phyloP scores from a whole-genome alignment of 495 filamentous ascomycete species.

The Xylaria nigripes region DNA sequence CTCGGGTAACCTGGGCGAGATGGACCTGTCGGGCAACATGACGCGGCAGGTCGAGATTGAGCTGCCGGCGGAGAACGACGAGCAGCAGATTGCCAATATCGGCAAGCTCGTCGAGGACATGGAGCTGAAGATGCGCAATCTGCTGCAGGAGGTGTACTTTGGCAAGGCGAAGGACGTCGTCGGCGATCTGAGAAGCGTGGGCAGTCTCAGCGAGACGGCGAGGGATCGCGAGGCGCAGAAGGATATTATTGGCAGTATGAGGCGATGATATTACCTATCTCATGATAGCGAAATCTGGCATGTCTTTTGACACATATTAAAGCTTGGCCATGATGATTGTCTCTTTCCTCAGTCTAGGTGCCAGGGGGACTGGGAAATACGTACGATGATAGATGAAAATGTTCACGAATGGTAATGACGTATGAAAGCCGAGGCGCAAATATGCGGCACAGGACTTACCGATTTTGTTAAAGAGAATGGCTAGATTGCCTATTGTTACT shows the following conservation, averaged over 20 bases:
- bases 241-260: slow-evolving; percentile 82
- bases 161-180: slow-evolving; percentile 99
- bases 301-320: too few relatives aligned
- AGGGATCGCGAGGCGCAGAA: slow-evolving; percentile 77
- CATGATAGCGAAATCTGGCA: too few relatives aligned
- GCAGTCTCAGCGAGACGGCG: slow-evolving; percentile 74
- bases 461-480: too few relatives aligned
- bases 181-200: slow-evolving; percentile 90
- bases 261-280: slow-evolving; percentile 23
- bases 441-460: too few relatives aligned
- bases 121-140: slow-evolving; percentile 98
- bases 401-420: too few relatives aligned
- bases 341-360: too few relatives aligned
- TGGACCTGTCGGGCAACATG: slow-evolving; percentile 96
- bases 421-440: too few relatives aligned
- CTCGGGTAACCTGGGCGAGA: slow-evolving; percentile 66
- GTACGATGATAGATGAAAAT: too few relatives aligned
- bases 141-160: slow-evolving; percentile 99
- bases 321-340: too few relatives aligned
- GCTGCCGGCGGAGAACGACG: slow-evolving; percentile 79
- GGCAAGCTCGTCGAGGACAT: slow-evolving; percentile 96
- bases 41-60: slow-evolving; percentile 91
- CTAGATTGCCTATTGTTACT: too few relatives aligned
- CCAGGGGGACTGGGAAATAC: too few relatives aligned
- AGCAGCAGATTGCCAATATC: slow-evolving; percentile 91